These are phyloP conservation scores for Dendryphion nanum DNA, from an alignment of 2,329 filamentous ascomycete genomes.

Conservation along the genomic window DNA sequence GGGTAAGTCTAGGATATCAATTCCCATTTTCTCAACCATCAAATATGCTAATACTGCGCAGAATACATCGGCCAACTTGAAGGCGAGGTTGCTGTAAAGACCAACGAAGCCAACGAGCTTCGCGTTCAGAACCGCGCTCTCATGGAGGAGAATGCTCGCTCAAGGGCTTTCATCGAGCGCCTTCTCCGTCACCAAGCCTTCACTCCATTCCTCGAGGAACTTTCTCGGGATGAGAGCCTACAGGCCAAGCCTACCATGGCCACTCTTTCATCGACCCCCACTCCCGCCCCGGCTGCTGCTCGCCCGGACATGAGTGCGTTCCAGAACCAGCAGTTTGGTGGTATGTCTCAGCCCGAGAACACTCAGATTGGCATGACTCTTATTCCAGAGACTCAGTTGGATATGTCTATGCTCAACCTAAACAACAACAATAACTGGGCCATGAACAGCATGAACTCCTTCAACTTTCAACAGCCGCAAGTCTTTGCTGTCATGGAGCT, in stretches of 20 bases:
- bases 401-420: slow-evolving; percentile 70
- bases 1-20: slow-evolving; percentile 66
- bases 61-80: slow-evolving; percentile 98
- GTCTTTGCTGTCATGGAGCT: slow-evolving; percentile 73
- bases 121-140: slow-evolving; percentile 79
- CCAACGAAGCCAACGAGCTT: slow-evolving; percentile 78
- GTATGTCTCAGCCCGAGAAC: slow-evolving; percentile 52
- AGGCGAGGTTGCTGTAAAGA: slow-evolving; percentile 78
- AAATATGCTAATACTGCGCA: slow-evolving; percentile 55
- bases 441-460: slow-evolving; percentile 52
- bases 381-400: slow-evolving; percentile 75
- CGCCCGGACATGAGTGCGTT: slow-evolving; percentile 67
- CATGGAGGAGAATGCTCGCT: slow-evolving; percentile 81
- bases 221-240: slow-evolving; percentile 39
- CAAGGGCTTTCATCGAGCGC: slow-evolving; percentile 76
- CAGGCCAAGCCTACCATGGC: slow-evolving; percentile 29
- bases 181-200: slow-evolving; percentile 56
- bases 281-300: slow-evolving; percentile 42
- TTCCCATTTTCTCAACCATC: not conserved
- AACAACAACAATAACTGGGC: slow-evolving; percentile 43
- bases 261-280: slow-evolving; percentile 27
- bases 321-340: slow-evolving; percentile 49
- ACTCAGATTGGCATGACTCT: slow-evolving; percentile 71
- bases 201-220: slow-evolving; percentile 46
- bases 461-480: slow-evolving; percentile 57